These are phyloP conservation scores for Tetragonia tetragonoides DNA, from an alignment of 148 eudicot species.

Conservation along the genomic window DNA sequence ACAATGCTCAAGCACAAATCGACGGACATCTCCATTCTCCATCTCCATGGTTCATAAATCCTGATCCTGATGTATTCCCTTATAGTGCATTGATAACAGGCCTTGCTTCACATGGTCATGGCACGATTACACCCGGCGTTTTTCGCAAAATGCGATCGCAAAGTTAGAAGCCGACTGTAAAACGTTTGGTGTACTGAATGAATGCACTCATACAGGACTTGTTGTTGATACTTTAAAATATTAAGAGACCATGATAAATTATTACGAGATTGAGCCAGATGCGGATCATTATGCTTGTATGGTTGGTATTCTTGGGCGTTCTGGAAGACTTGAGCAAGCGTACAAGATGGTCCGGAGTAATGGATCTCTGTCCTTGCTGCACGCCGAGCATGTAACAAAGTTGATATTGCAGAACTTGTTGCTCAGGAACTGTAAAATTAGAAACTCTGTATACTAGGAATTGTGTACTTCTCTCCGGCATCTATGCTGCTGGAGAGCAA, in stretches of 20 bases:
- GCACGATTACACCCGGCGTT: conserved; percentile 29
- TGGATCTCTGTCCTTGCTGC: conserved; percentile 42
- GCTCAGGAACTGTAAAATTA: conserved; percentile 35
- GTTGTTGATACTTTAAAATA: conserved; percentile 38
- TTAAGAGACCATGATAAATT: conserved; percentile 43
- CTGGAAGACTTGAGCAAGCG: conserved; percentile 45
- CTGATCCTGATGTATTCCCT: conserved; percentile 36
- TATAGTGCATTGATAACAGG: conserved; percentile 48
- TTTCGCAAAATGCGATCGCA: conserved; percentile 30
- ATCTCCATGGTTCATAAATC: too few relatives aligned
- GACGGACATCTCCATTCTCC: too few relatives aligned
- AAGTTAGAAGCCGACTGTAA: conserved; percentile 37
- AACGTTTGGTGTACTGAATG: conserved; percentile 43
- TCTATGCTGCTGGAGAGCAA: conserved; percentile 45
- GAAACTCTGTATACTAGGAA: conserved; percentile 45
- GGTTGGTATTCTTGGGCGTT: conserved; percentile 50
- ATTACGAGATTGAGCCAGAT: conserved; percentile 40
- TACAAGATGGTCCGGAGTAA: conserved; percentile 27
- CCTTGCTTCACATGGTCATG: conserved; percentile 52
- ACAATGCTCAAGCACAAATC: too few relatives aligned
- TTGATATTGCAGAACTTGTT: conserved; percentile 37
- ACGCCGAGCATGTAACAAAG: conserved; percentile 36
- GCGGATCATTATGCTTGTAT: conserved; percentile 48
- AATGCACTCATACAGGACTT: conserved; percentile 41
- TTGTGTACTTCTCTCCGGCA: conserved; percentile 46